Evolutionary conservation across 2,329 filamentous ascomycete species (phyloP), one percentile per base, ranked within the genome.

Genomic region (Cordyceps pruinosa): DNA sequence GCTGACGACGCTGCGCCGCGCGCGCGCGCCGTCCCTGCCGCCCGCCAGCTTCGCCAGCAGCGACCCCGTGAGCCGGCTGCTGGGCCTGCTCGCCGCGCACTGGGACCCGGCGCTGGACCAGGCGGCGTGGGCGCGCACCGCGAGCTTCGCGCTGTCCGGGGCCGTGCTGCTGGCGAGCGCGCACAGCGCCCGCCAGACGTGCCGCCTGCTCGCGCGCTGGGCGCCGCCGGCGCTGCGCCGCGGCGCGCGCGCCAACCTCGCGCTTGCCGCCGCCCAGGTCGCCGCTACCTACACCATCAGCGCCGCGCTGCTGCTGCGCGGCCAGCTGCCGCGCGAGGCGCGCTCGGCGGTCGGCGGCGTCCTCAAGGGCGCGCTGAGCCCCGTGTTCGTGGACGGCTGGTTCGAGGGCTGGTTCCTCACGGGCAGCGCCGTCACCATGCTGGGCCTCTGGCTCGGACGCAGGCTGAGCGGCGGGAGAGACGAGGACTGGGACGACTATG

Each of bases 361-460:
- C 1, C 73, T 96, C 30, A 85, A 89, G 44, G 88, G 88, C 21
- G 88, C 89, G 17, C 76, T 95, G 87, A 69, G 73, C 54, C 78
- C 78, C 4, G 70, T 69, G 10, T 81, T 82, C 61, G 79, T 80
- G 35, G 76, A 95, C 65, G 78, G 82, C 30, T 96, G 90, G 90
- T 96, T 96, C 64, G 90, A 96, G 69, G 85, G 84, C 8, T 93
- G 90, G 86, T 96, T 95, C 69, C 70, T 96, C 57, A 68, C 85
- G 3, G 86, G 87, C 5, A 87, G 85, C 60, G 73, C 77, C 0
- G 66, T 80, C 13, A 94, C 90, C 1, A 84, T 79, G 1, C 66
- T 81, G n/a, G 89, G 88, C 0, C 84, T 95, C 23, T 89, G 87
- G 78, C 68, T 91, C 4, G 87, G 88, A 0, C 78, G 83, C 60